Conservation (phyloP, 192 early-diverging fungal genomes). For the Chytriomyces sp. region DNA sequence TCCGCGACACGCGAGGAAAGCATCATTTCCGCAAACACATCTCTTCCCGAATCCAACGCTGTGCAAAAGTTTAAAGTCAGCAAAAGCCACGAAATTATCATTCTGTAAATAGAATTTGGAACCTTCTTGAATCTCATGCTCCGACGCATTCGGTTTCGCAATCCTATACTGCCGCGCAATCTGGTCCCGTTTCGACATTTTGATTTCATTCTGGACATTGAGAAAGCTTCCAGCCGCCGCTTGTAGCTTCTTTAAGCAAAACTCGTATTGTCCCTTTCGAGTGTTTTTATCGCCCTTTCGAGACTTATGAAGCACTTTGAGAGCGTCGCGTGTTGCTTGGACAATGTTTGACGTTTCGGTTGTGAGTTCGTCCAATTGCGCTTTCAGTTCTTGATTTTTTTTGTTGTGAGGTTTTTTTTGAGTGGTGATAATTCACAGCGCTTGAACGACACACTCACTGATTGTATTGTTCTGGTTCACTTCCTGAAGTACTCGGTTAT, state of each 20-base stretch:
- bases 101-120: background rate
- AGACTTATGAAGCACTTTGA: slow-evolving; percentile 21
- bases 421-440: background rate
- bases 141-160: slow-evolving; percentile 31
- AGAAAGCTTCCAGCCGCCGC: slow-evolving; percentile 8
- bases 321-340: slow-evolving; percentile 9
- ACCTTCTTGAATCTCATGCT: slow-evolving; percentile 34
- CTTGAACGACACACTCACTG: background rate
- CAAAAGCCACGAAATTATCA: background rate
- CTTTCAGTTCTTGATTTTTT: slow-evolving; percentile 8
- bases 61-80: too few species aligned
- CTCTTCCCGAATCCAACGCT: slow-evolving; percentile 32
- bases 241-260: slow-evolving; percentile 25
- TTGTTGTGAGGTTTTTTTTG: background rate
- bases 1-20: slow-evolving; percentile 14
- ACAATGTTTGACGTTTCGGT: slow-evolving; percentile 19
- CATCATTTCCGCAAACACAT: slow-evolving; percentile 26
- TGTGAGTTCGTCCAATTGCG: slow-evolving; percentile 3
- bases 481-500: slow-evolving; percentile 8
- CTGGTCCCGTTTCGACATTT: slow-evolving; percentile 23
- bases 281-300: slow-evolving; percentile 32
- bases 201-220: slow-evolving; percentile 29
- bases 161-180: slow-evolving; percentile 38
- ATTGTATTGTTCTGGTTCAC: slow-evolving; percentile 21
- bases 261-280: slow-evolving; percentile 28